Conservation (phyloP, 2,329 filamentous ascomycete genomes). For the Ophiostoma novo-ulmi region DNA sequence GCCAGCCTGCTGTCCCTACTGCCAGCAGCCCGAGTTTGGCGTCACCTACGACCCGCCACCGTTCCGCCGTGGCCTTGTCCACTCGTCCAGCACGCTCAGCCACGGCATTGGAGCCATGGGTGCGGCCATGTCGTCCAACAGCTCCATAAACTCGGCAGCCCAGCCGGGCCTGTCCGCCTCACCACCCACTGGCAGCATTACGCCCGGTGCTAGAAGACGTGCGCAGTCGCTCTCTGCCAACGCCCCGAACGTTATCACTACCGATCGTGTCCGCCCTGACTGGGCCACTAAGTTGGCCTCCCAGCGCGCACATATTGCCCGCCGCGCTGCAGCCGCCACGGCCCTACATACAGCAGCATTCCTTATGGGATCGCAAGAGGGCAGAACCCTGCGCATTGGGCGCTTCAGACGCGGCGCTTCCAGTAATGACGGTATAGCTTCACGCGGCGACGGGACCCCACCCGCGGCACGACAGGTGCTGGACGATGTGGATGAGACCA, state of each 20-base stretch:
- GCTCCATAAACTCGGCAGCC: slow-evolving; percentile 56
- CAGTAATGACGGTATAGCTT: slow-evolving; percentile 31
- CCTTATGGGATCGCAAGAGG: slow-evolving; percentile 58
- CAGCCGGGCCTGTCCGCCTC: slow-evolving; percentile 43
- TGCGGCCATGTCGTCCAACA: slow-evolving; percentile 80
- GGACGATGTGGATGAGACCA: slow-evolving; percentile 30
- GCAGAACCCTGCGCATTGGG: slow-evolving; percentile 42
- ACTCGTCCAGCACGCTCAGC: slow-evolving; percentile 45
- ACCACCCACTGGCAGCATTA: slow-evolving; percentile 31
- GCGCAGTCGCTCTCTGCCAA: slow-evolving; percentile 68
- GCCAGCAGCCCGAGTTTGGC: slow-evolving; percentile 89
- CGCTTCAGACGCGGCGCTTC: slow-evolving; percentile 53
- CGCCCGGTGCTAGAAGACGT: slow-evolving; percentile 36
- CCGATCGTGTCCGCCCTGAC: slow-evolving; percentile 85
- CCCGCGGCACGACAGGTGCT: slow-evolving; percentile 29
- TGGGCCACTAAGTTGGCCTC: slow-evolving; percentile 87
- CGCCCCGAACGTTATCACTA: slow-evolving; percentile 82
- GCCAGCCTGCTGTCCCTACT: slow-evolving; percentile 88
- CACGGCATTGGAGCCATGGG: slow-evolving; percentile 43
- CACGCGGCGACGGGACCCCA: slow-evolving; percentile 22
- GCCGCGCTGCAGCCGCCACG: slow-evolving; percentile 86
- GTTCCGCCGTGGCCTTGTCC: slow-evolving; percentile 77
- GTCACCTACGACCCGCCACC: slow-evolving; percentile 89
- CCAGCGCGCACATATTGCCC: slow-evolving; percentile 76
- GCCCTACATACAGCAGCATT: slow-evolving; percentile 94